These are phyloP conservation scores for Colletotrichum liaoningense DNA, from an alignment of 2,329 filamentous ascomycete genomes.

Conservation along the genomic window DNA sequence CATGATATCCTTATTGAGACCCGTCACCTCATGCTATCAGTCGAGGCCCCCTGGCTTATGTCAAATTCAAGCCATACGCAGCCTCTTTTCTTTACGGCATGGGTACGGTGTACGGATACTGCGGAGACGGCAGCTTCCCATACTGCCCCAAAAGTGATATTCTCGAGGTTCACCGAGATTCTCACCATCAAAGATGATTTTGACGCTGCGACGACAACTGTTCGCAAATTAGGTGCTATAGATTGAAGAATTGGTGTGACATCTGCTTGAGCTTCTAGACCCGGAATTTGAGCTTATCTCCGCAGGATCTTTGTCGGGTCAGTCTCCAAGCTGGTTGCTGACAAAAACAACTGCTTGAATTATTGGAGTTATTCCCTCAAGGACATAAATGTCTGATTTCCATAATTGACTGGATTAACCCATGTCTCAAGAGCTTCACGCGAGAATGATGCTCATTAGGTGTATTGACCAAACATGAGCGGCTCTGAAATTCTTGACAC, in stretches of 20 bases:
- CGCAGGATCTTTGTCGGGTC: neutral
- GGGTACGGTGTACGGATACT: neutral
- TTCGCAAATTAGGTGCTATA: neutral
- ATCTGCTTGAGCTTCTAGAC: neutral
- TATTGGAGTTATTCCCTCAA: neutral
- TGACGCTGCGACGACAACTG: neutral
- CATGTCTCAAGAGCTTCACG: neutral
- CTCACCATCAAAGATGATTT: neutral
- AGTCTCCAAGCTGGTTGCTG: neutral
- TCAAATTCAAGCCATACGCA: neutral
- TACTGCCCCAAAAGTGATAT: neutral
- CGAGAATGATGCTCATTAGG: neutral
- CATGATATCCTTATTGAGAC: neutral
- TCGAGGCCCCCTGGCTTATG: neutral
- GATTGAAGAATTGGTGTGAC: neutral
- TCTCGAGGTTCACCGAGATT: neutral
- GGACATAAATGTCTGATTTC: neutral
- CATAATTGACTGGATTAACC: neutral
- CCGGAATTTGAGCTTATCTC: neutral
- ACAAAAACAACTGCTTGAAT: neutral
- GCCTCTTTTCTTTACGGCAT: neutral
- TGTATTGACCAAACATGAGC: neutral
- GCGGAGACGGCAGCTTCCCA: neutral
- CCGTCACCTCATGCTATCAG: neutral
- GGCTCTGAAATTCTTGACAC: neutral